Evolutionary conservation across 805 yeast species (phyloP), one percentile per base, ranked within the genome.

Genomic region (Kluyveromyces nonfermentans): DNA sequence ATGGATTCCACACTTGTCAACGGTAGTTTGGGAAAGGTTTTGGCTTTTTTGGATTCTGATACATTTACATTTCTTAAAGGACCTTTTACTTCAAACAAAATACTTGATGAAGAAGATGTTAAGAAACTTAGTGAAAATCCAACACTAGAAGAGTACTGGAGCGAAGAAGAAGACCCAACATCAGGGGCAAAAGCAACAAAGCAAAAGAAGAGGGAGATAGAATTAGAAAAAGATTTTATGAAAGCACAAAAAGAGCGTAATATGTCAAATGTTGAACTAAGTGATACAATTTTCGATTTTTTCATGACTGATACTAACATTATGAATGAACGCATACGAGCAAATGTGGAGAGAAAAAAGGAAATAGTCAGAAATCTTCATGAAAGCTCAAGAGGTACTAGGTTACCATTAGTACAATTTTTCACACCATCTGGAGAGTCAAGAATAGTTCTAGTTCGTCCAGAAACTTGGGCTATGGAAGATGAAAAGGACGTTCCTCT

Each of bases 381-480:
- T 47, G 50, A 63, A 15, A 64, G 69, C n/a, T 68, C 80, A 0
- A 65, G 42, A 22, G 69, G 69, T 7, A 64, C 70, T 10, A 71
- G 73, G 44, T 71, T 77, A 51, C 98, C 98, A 0, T 64, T 87
- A 18, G 96, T 90, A 0, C 70, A 85, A 41, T 93, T 93, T 56
- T 64, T 75, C 36, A 67, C 80, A 2, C 76, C 85, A 0, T 88
- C 85, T 54, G 83, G 87, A 1, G 72, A 77, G 2, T 73, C 85
- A 1, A 65, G 96, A 48, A 81, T 81, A n/a, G 80, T 86, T 1
- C 63, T 89, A 10, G 83, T 88, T 3, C 83, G 79, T 49, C 87
- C 89, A 0, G 97, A 90, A 57, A 71, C 71, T 12, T 90, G 96
- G 87, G 73, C 72, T 0, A 69, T 85, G 18, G 90, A 82, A 50